Base-by-base conservation (phyloP, 768 basidiomycete genomes). In the Termitomyces sp. region DNA sequence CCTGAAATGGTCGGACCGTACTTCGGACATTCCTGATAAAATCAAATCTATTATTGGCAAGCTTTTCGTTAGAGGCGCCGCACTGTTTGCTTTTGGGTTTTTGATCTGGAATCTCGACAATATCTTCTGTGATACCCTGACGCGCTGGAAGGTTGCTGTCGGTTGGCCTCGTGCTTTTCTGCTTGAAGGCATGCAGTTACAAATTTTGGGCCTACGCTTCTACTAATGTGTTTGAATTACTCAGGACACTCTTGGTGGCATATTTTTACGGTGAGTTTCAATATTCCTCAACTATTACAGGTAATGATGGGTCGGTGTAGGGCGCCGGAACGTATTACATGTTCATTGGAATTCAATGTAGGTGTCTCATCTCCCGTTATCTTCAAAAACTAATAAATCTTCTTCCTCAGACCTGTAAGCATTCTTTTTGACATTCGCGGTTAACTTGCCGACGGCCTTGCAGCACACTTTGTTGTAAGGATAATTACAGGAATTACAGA, bases 81-180 rank as follows among this genome's bases (percentile, higher is more conserved):
- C 61, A 1, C 69, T 79, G 9, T 91, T 91, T 63, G 72, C 76
- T 0, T 61, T 82, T 6, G 90, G 86, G 0, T 91, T 91, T 65
- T 65, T 82, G 12, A 70, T 90, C 22, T 91, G 89, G 89, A 93
- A 91, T 63, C 58, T 91, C 57, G 90, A 93, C 66, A 91, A 91
- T 60, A 74, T 87, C 9, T 90, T 86, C 60, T 93, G 90, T 64
- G 72, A 73, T 49, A 66, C 68, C 15, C 61, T 88, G 44, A 86
- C 84, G 9, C 54, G 61, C 9, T 81, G 80, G 78, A 88, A 87
- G 63, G 64, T 75, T 3, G 49, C 59, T 7, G 42, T 87, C 9
- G 84, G 85, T 0, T 88, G 85, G 85, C 87, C 87, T 7, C 54
- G 65, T 12, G 86, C 85, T 6, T 88, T 89, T 62, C 56, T 87